Evolutionary conservation across 371 early-diverging fungal species (phyloP), one percentile per base, ranked within the genome.

Genomic region (Nematocida ausubeli): DNA sequence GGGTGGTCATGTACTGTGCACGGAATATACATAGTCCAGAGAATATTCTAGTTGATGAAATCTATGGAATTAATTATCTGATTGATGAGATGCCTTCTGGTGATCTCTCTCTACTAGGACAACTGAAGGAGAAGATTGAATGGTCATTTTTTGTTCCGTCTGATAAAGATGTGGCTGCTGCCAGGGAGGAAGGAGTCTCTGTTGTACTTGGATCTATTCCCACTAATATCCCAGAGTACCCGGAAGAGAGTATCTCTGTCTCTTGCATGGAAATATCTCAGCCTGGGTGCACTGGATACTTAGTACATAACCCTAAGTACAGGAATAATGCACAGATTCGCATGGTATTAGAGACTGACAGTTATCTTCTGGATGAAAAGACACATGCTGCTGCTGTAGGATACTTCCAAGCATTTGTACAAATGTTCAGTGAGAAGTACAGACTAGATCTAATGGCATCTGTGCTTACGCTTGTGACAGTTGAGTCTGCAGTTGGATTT

Each of bases 1-100:
- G 85, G 85, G 14, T 84, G 28, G 62, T 81, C 22, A 42, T 83
- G 35, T 56, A 55, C 65, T 4, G 66, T 16, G 44, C 67, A 28
- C 7, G 22, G 30, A 51, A 66, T n/a, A 14, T 75, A 22, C 28
- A 39, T 14, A 28, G 22, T 9, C 5, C 22, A 9, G 52, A 32
- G 50, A 51, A 55, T 3, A 64, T 66, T 12, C 3, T 24, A 22
- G 67, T 66, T 22, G 78, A 75, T 55, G 22, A 24, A 19, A 37
- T 55, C 26, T 75, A 75, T 35, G 78, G 78, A 54, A 75, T 75
- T 24, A 75, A 75, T 51, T 75, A 75, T 39, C n/a, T 34, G 5
- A 66, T 75, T 22, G 67, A 64, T 12, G 67, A 66, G 7, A 63
- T 75, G 9, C 65, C 63, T 5, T 35, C 7, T 35, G 52, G 5